A percentile compares a stretch with the other conserved stretches of the same genome.
Evolutionary conservation across 2,329 filamentous ascomycete species (phyloP).

Genomic region (Sporothrix inflata): DNA sequence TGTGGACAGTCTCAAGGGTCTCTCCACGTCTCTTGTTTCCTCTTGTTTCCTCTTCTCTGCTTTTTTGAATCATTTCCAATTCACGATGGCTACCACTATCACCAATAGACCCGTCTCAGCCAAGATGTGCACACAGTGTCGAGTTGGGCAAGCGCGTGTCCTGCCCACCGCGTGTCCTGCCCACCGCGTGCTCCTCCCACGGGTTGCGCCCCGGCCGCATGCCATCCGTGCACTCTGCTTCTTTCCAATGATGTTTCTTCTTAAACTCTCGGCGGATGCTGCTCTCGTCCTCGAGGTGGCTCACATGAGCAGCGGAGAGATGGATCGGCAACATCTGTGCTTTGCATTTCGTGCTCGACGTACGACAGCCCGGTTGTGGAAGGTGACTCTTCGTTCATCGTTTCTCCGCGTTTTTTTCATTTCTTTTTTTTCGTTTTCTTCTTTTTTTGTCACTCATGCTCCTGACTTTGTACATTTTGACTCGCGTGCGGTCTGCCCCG

Average conservation of each 20-base stretch:
- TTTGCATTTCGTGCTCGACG: not conserved
- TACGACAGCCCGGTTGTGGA: slow-evolving; percentile 25
- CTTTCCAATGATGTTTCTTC: too few species aligned
- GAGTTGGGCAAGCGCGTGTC: not conserved
- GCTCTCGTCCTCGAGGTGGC: not conserved
- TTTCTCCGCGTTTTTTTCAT: not conserved
- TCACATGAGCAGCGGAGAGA: slow-evolving; percentile 9
- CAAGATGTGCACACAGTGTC: not conserved
- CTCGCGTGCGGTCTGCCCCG: not conserved
- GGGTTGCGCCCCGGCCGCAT: not conserved
- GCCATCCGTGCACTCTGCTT: not conserved
- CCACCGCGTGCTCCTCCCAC: not conserved
- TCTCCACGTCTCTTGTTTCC: not conserved
- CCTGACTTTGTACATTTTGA: not conserved
- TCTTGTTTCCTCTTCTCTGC: not conserved
- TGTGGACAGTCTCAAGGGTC: not conserved
- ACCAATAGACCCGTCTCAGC: not conserved
- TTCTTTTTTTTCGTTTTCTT: not conserved
- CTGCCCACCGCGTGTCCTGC: not conserved
- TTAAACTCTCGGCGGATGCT: not conserved
- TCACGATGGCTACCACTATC: not conserved
- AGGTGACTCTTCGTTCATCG: slow-evolving; percentile 16
- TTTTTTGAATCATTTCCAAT: not conserved
- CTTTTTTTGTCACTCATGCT: not conserved
- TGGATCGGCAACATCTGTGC: not conserved